Evolutionary conservation across 345 rosid species (phyloP).

Genomic region (Arabis alpina): DNA sequence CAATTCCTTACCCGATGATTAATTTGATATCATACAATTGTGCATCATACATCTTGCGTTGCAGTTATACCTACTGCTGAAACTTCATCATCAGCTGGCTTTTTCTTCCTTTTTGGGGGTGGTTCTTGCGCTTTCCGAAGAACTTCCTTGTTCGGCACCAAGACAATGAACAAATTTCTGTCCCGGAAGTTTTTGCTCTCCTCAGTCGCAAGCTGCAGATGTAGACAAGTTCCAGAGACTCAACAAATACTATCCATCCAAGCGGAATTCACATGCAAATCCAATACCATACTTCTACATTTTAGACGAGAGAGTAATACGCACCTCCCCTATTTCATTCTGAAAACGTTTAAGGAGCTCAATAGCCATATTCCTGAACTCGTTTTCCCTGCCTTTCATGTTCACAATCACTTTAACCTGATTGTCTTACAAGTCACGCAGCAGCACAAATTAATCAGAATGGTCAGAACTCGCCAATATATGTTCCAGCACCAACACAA

Average conservation of each 20-base stretch:
- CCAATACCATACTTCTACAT: background rate
- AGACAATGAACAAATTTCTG: constrained; percentile 68
- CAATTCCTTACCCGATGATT: constrained; percentile 12
- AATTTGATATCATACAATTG: constrained; percentile 8
- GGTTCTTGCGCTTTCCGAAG: constrained; percentile 72
- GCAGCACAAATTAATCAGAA: constrained; percentile 22
- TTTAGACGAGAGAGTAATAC: background rate
- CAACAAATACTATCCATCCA: background rate
- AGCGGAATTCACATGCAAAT: background rate
- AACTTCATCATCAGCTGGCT: constrained; percentile 57
- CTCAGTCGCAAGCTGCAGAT: constrained; percentile 81
- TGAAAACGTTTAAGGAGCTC: constrained; percentile 83
- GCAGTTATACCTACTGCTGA: constrained; percentile 46
- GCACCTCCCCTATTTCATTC: constrained; percentile 90
- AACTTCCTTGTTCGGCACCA: constrained; percentile 83
- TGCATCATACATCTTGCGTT: constrained; percentile 17
- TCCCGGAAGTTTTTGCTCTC: constrained; percentile 80
- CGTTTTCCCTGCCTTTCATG: constrained; percentile 92
- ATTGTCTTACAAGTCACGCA: constrained; percentile 29
- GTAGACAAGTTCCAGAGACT: constrained; percentile 15
- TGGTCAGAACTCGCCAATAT: background rate
- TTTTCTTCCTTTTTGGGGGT: constrained; percentile 59
- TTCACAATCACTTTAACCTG: constrained; percentile 94
- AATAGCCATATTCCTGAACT: constrained; percentile 85
- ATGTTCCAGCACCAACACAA: background rate